Base-by-base conservation (phyloP, 2,329 filamentous ascomycete genomes). In the Aspergillus transmontanensis region DNA sequence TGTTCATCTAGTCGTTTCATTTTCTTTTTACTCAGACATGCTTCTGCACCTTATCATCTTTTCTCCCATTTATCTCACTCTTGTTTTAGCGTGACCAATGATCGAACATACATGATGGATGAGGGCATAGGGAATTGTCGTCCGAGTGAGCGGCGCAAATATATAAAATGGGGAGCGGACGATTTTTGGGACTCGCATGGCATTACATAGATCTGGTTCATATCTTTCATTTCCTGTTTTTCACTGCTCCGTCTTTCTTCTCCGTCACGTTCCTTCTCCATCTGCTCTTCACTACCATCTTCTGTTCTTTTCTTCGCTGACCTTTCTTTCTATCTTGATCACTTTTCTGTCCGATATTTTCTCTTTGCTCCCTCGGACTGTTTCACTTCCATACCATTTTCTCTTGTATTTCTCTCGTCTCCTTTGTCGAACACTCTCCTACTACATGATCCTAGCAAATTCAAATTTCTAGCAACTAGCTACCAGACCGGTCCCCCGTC, bases 81-180 rank as follows among this genome's bases (percentile, higher is more conserved):
- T 75, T 75, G 72, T 75, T 75, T 77, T 76, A 77, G 75, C 75
- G 74, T 76, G 74, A 75, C 72, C 73, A 76, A 76, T 74, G 73
- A 76, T 75, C 75, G 73, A 77, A 76, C 72, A 75, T 76, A 76
- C 71, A 76, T 76, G 72, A 77, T 73, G 73, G 73, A 75, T 72
- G 72, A 76, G 71, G 73, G 70, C 70, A 70, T 71, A 72, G 71
- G 69, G 70, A 71, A 74, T 66, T 72, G 70, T 69, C 69, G 68
- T 73, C 72, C 72, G 64, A 75, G 71, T 75, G 67, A 69, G 71
- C 69, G 74, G 73, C 74, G 75, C 74, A 75, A 74, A 70, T 74
- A 74, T 67, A 74, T 76, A 75, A 76, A 76, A 76, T 67, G 74
- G 72, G 71, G 71, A 75, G 72, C 73, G 68, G 73, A 72, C 71